phyloP scores from a whole-genome alignment of 768 basidiomycete species.

The Nidularia sp. region DNA sequence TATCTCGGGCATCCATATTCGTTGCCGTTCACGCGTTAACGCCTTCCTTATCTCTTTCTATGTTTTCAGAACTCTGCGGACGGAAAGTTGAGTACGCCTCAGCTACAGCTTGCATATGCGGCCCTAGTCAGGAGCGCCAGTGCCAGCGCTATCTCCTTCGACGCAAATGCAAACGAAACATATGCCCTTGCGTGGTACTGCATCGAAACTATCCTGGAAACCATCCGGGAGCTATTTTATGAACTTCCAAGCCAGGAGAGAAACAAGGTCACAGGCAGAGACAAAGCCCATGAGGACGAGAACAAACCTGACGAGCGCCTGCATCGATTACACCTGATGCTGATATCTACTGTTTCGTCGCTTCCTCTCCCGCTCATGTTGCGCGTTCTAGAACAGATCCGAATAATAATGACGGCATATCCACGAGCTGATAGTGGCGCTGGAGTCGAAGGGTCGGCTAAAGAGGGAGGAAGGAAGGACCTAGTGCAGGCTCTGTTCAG shows the following conservation, averaged over 20 bases:
- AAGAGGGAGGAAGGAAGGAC: constrained; percentile 28
- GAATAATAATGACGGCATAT: constrained; percentile 22
- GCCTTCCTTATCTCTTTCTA: neutral
- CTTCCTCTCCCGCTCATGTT: constrained; percentile 56
- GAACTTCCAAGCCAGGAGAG: constrained; percentile 15
- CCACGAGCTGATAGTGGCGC: constrained; percentile 16
- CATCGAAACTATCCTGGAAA: constrained; percentile 49
- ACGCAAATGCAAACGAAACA: constrained; percentile 15
- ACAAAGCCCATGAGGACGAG: constrained; percentile 5
- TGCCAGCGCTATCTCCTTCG: constrained; percentile 23
- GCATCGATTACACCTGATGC: constrained; percentile 59
- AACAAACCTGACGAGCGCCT: constrained; percentile 18
- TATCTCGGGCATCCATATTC: neutral
- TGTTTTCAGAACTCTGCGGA: constrained; percentile 56
- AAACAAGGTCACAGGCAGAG: constrained; percentile 15
- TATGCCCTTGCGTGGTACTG: constrained; percentile 66
- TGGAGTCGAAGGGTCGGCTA: constrained; percentile 2
- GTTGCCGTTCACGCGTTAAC: neutral
- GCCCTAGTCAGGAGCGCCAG: constrained; percentile 63
- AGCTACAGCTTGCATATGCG: constrained; percentile 73
- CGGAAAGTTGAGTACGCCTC: constrained; percentile 54
- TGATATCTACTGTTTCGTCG: constrained; percentile 64
- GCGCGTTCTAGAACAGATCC: constrained; percentile 47
- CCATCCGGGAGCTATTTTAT: constrained; percentile 30
- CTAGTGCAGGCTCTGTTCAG: constrained; percentile 55